A percentile compares a stretch with the other conserved stretches of the same genome.
phyloP scores from a whole-genome alignment of 164 flowering plant species.

The Magnolia kwangsiensis region DNA sequence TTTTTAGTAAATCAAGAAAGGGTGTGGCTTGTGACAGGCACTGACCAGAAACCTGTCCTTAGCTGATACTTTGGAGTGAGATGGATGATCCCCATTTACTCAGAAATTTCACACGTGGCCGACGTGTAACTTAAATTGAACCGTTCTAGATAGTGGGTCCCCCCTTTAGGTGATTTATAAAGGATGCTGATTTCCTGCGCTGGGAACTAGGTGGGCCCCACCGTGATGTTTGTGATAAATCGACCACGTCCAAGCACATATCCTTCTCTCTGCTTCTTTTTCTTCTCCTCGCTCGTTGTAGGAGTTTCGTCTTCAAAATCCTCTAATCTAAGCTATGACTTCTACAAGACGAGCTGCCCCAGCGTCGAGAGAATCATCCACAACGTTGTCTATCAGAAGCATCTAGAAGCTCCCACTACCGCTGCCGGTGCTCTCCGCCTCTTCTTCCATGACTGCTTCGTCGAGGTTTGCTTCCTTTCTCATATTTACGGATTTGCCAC shows the following conservation, averaged over 20 bases:
- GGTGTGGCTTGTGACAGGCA: no score
- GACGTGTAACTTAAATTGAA: no score
- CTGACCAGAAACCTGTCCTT: no score
- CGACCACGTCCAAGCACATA: not conserved
- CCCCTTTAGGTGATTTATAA: no score
- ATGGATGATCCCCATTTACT: no score
- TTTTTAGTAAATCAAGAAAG: no score
- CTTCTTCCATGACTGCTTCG: constrained; percentile 31
- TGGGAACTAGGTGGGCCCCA: not conserved
- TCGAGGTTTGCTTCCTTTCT: constrained; percentile 13
- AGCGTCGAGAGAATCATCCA: constrained; percentile 21
- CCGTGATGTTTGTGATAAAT: not conserved
- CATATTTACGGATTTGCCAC: no score
- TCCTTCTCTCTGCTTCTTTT: not conserved
- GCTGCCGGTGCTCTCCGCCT: constrained; percentile 25
- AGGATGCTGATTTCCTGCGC: no score
- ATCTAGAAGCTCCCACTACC: constrained; percentile 14
- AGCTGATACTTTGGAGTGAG: no score
- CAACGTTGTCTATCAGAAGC: constrained; percentile 23
- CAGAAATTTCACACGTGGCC: no score
- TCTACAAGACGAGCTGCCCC: constrained; percentile 21
- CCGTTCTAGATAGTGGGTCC: no score
- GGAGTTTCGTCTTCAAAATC: not conserved
- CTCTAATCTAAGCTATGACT: constrained; percentile 15
- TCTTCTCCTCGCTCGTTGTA: not conserved